These are phyloP conservation scores for Shiraia sp. DNA, from an alignment of 2,329 filamentous ascomycete genomes.

Conservation along the genomic window DNA sequence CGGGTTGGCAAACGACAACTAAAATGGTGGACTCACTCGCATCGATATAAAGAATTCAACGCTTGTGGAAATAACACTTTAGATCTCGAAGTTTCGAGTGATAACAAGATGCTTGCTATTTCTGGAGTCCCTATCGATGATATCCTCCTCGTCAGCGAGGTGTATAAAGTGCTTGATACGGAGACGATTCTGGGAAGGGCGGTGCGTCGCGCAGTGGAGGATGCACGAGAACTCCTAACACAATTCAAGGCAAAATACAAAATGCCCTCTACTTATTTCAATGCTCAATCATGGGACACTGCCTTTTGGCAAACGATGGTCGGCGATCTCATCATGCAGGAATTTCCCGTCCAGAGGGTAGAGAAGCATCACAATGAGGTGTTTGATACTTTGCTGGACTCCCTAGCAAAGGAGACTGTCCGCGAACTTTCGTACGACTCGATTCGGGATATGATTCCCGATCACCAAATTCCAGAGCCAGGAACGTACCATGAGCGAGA, in stretches of 20 bases:
- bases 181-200: not conserved
- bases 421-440: constrained; percentile 2
- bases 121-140: constrained; percentile 9
- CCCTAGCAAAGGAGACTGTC: not conserved
- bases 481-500: too few species aligned
- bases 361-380: not conserved
- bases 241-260: not conserved
- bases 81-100: not conserved
- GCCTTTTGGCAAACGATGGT: constrained; percentile 12
- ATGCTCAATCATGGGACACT: constrained; percentile 6
- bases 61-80: constrained; percentile 5
- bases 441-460: constrained; percentile 1
- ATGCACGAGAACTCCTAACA: not conserved
- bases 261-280: not conserved
- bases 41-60: constrained; percentile 13
- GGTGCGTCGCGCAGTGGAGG: not conserved
- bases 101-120: not conserved
- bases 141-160: constrained; percentile 1
- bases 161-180: not conserved
- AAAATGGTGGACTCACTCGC: constrained; percentile 26
- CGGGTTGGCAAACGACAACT: constrained; percentile 15
- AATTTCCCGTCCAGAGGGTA: constrained; percentile 10
- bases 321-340: constrained; percentile 15
- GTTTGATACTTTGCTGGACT: not conserved
- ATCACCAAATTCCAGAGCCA: too few species aligned